Conservation (phyloP, 257 asterid genomes). For the Ocimum tenuiflorum region DNA sequence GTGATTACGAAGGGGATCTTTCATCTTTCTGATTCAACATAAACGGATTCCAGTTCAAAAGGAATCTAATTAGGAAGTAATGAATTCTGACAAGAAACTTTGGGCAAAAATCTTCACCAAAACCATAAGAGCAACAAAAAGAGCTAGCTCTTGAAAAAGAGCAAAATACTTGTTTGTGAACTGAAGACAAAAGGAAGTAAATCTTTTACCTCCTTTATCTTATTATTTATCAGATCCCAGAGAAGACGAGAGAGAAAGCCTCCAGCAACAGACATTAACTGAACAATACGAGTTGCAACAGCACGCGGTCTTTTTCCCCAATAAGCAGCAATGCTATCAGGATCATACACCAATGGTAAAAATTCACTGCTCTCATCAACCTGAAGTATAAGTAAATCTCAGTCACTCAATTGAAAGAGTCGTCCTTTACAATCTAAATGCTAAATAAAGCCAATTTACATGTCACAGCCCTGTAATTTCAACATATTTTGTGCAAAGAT, state of each 20-base stretch:
- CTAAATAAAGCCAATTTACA: background rate
- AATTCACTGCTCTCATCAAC: slow-evolving; percentile 95
- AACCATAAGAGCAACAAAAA: background rate
- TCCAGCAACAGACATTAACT: slow-evolving; percentile 88
- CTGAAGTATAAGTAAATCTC: slow-evolving; percentile 36
- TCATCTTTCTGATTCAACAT: background rate
- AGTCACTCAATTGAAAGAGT: background rate
- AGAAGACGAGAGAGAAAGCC: slow-evolving; percentile 87
- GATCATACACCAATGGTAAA: slow-evolving; percentile 88
- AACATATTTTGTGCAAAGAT: background rate
- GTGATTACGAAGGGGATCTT: background rate
- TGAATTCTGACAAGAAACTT: background rate
- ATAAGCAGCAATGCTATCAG: slow-evolving; percentile 68
- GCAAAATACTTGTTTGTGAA: background rate
- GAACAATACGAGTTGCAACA: slow-evolving; percentile 90
- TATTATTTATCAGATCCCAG: slow-evolving; percentile 72
- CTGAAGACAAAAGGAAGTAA: background rate
- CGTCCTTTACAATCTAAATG: background rate
- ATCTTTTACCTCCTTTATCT: slow-evolving; percentile 68
- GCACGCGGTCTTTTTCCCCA: slow-evolving; percentile 98
- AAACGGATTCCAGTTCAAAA: background rate
- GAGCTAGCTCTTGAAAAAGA: background rate
- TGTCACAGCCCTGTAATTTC: background rate
- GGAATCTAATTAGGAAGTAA: background rate
- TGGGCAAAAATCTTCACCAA: background rate